phyloP scores from a whole-genome alignment of 2,329 filamentous ascomycete genomes.

The Ascochyta rabiei region DNA sequence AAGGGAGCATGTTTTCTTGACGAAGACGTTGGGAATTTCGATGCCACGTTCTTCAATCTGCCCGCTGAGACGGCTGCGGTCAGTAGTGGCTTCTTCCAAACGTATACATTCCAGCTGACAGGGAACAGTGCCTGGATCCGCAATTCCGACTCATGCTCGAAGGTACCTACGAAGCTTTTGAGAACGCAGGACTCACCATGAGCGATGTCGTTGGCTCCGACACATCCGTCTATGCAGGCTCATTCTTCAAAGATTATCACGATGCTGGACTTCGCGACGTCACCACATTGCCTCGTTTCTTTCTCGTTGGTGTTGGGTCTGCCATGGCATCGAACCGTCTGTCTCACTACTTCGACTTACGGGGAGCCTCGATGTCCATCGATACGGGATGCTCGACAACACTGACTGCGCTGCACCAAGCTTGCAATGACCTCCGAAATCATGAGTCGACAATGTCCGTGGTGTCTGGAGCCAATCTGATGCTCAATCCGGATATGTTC shows the following conservation, averaged over 20 bases:
- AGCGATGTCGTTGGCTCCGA: constrained; percentile 22
- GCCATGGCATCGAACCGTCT: no score
- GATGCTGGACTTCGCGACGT: constrained; percentile 1
- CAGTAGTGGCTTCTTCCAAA: background rate
- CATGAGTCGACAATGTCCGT: no score
- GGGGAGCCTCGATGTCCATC: no score
- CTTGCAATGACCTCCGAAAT: no score
- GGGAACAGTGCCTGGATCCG: constrained; percentile 24
- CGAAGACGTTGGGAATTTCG: constrained; percentile 29
- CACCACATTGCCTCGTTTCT: background rate
- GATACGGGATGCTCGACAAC: no score
- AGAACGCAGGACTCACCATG: constrained; percentile 24
- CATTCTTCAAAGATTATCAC: constrained; percentile 23
- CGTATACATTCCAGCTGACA: no score
- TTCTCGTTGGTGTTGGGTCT: no score
- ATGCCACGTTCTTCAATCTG: constrained; percentile 41
- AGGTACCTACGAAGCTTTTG: constrained; percentile 46
- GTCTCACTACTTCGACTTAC: no score
- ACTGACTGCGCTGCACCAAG: no score
- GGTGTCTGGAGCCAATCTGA: no score
- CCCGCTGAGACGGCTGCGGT: constrained; percentile 24
- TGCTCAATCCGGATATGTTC: constrained; percentile 15
- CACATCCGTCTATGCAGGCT: constrained; percentile 26
- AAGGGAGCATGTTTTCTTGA: background rate
- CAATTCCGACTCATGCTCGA: constrained; percentile 37